Conservation (phyloP, 202 grass and related monocot species). For the Hordeum pubiflorum region DNA sequence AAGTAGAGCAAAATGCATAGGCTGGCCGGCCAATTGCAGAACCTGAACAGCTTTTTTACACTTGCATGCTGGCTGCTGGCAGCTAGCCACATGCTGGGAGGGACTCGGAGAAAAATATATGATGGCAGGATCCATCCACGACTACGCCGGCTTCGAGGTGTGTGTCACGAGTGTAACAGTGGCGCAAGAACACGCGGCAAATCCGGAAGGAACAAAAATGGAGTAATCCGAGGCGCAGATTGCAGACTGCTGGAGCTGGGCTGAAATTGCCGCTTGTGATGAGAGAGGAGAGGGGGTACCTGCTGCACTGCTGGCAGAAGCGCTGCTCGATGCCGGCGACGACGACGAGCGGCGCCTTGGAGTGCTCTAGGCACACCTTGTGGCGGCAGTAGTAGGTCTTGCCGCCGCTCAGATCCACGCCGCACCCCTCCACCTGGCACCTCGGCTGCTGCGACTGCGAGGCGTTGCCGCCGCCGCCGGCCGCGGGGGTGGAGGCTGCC, state of each 20-base stretch:
- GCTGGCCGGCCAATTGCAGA: neutral
- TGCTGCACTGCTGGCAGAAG: conserved; percentile 99
- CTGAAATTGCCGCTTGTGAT: neutral
- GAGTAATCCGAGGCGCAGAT: neutral
- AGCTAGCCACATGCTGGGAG: neutral
- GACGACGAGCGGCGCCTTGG: conserved; percentile 74
- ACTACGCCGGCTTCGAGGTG: neutral
- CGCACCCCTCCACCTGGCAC: conserved; percentile 95
- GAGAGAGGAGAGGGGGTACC: conserved; percentile 1
- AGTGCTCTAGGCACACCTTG: conserved; percentile 80
- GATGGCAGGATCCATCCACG: neutral
- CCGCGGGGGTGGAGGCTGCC: neutral
- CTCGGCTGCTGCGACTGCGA: conserved; percentile 36
- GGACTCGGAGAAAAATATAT: neutral
- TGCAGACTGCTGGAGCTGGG: neutral
- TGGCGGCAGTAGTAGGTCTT: conserved; percentile 96
- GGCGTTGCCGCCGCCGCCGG: neutral
- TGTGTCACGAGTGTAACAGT: conserved; percentile 29
- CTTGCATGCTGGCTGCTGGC: neutral
- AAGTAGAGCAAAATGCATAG: neutral
- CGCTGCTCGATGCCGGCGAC: conserved; percentile 95
- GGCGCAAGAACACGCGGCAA: neutral
- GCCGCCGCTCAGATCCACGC: conserved; percentile 73
- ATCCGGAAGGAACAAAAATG: neutral
- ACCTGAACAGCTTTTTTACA: neutral